Conservation (phyloP, 495 filamentous ascomycete genomes). For the Lophiostoma macrostomum region DNA sequence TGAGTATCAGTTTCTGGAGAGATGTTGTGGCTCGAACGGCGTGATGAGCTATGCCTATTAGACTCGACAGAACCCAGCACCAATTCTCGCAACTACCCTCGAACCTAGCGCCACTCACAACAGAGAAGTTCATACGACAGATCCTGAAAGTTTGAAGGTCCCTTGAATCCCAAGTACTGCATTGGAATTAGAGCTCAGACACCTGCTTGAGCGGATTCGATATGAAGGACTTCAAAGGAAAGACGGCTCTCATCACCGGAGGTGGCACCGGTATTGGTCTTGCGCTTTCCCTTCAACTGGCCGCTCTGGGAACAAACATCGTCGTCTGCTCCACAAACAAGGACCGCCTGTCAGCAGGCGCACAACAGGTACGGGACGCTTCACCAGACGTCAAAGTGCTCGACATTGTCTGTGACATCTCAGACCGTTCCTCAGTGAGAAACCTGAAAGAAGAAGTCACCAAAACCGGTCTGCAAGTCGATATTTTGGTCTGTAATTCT, state of each 20-base stretch:
- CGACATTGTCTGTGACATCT: slow-evolving; percentile 21
- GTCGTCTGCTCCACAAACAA: slow-evolving; percentile 15
- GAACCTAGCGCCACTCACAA: no score
- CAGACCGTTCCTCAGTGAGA: slow-evolving; percentile 13
- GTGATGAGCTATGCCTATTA: no score
- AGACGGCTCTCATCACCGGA: slow-evolving; percentile 24
- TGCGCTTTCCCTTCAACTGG: slow-evolving; percentile 18
- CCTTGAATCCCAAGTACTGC: no score
- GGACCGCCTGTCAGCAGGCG: slow-evolving; percentile 15
- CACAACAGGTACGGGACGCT: slow-evolving; percentile 10
- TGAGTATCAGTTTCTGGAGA: background rate
- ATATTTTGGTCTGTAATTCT: slow-evolving; percentile 20
- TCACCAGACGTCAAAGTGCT: slow-evolving; percentile 17
- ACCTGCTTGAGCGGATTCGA: background rate
- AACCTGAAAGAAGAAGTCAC: slow-evolving; percentile 13
- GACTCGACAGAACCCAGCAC: no score
- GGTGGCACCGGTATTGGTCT: slow-evolving; percentile 26
- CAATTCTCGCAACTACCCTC: no score
- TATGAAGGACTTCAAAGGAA: slow-evolving; percentile 25
- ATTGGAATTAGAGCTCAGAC: no score
- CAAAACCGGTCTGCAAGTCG: slow-evolving; percentile 14
- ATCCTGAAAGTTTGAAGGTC: no score
- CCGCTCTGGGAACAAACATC: slow-evolving; percentile 16
- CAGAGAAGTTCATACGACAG: no score
- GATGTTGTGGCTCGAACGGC: background rate